Percentiles rank a stretch among this genome's conserved stretches.
Evolutionary conservation across 2,329 filamentous ascomycete genomes (phyloP).

Genomic region (Zymoseptoria tritici): DNA sequence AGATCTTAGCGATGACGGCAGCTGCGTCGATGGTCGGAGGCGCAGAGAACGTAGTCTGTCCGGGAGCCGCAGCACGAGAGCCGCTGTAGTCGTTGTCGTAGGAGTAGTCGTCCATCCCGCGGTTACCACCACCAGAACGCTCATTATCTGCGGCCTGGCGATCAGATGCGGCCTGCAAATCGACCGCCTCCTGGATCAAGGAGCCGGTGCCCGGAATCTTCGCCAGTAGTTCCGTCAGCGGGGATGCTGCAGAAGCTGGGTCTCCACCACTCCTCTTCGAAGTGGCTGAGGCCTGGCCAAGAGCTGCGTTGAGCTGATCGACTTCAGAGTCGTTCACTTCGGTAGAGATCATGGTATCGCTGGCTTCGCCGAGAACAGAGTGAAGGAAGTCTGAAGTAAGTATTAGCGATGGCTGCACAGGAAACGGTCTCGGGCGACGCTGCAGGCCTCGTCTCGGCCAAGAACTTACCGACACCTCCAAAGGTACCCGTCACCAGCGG

Average conservation of each 20-base stretch:
- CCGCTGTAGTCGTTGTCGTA: conserved; percentile 17
- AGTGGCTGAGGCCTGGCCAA: conserved; percentile 34
- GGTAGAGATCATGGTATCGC: conserved; percentile 43
- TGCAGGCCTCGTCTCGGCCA: conserved; percentile 36
- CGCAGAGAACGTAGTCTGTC: conserved; percentile 24
- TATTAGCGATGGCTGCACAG: background rate
- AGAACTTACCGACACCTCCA: conserved; percentile 37
- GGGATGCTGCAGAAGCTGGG: conserved; percentile 27
- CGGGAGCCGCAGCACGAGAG: conserved; percentile 8
- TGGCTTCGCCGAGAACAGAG: conserved; percentile 44
- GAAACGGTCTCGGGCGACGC: background rate
- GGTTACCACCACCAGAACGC: conserved; percentile 9
- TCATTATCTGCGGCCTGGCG: conserved; percentile 37
- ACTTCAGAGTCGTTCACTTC: conserved; percentile 43
- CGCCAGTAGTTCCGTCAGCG: conserved; percentile 62
- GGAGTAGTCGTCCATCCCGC: conserved; percentile 11
- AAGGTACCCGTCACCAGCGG: conserved; percentile 49
- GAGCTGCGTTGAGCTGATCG: conserved; percentile 39
- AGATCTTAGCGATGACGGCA: conserved; percentile 58
- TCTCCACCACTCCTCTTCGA: conserved; percentile 26
- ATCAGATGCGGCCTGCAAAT: conserved; percentile 42
- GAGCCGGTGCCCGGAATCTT: conserved; percentile 59
- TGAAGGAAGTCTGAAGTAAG: conserved; percentile 38
- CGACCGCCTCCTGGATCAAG: conserved; percentile 40
- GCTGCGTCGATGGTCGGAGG: conserved; percentile 17